Base-by-base conservation (phyloP, 768 basidiomycete genomes). In the Macrolepiota fuliginosa region DNA sequence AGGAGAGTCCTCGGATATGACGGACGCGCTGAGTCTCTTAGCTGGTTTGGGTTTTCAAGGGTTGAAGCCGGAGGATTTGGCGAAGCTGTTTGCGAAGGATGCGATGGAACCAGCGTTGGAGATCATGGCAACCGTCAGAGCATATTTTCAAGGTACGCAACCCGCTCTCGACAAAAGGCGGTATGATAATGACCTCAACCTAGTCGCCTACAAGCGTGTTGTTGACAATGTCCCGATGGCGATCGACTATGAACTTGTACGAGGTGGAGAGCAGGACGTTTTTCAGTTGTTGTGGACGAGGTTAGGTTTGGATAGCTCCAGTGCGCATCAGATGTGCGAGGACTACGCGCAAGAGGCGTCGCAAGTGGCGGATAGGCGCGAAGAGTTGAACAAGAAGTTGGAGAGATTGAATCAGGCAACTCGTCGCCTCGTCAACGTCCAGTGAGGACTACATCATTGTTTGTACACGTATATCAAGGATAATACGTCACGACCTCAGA, bases 121-220 rank as follows among this genome's bases (percentile, higher is more conserved):
- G 2, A 88, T 91, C 66, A 90, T 91, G 88, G 87, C 87, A 0
- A 81, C 85, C 58, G 87, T 90, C 1, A 77, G 87, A 4, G 89
- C 86, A 0, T 90, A 91, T 64, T 91, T 90, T 70, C 87, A 90
- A 78, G 89, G 90, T 88, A 66, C 19, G 63, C 36, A 17, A 27
- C 12, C 47, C 7, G 29, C 29, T 32, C 7, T n/a, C 17, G 4
- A 19, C 17, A 19, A 45, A 17, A 1, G 10, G n/a, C 7, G 17
- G 42, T 15, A 9, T 9, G 19, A 9, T 45, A 9, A 0, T 3
- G 1, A 45, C n/a, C n/a, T 49, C 24, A 15, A 12, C 3, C 1
- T 49, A 1, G 86, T 87, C 1, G 81, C 83, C 0, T 86, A 83
- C 68, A 86, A 86, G 69, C 78, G 86, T 1, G 81, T 87, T 62